Base-by-base conservation (phyloP, 306 rosid genomes). In the Gynostemma pentaphyllum region DNA sequence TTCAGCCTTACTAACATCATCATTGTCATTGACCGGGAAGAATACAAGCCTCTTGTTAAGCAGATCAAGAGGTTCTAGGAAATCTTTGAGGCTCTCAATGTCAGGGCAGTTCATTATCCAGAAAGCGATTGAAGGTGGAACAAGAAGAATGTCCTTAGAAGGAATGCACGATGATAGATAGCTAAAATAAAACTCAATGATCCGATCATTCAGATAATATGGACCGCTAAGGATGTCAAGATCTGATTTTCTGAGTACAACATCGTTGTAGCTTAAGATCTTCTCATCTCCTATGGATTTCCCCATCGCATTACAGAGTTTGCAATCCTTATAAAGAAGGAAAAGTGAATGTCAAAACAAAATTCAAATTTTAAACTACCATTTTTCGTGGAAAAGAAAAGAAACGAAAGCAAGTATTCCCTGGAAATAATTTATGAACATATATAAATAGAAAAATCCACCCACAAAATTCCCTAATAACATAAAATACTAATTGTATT, bases 181-280 rank as follows among this genome's bases (percentile, higher is more conserved):
- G 55, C 95, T 88, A 57, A 88, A 81, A 51, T 74, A 84, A 67
- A 92, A 92, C 76, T 88, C 96, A 1, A 88, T 82, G 52, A 88
- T 82, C 39, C 88, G 85, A 70, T 92, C 99, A 4, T 88, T 88
- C 49, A 92, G 81, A 76, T 61, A 88, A 76, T 76, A 50, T 22
- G 84, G 88, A 67, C 95, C 95, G 10, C 80, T 44, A 19, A 92
- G 95, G 68, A 88, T 88, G 72, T 69, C 94, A 69, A 84, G 63
- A 78, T 92, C 99, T 2, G 90, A 81, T 50, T 67, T 71, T 68
- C 99, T 74, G 52, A 92, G 94, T 54, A 86, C 94, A 64, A 88
- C 95, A 70, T 92, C 99, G 5, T 92, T 79, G 75, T 84, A 92
- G 83, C 94, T 81, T 24, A 92, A 87, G 78, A 88, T 78, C 78